Conservation (phyloP, 176 grass and related monocot genomes). For the Tillandsia leiboldiana region DNA sequence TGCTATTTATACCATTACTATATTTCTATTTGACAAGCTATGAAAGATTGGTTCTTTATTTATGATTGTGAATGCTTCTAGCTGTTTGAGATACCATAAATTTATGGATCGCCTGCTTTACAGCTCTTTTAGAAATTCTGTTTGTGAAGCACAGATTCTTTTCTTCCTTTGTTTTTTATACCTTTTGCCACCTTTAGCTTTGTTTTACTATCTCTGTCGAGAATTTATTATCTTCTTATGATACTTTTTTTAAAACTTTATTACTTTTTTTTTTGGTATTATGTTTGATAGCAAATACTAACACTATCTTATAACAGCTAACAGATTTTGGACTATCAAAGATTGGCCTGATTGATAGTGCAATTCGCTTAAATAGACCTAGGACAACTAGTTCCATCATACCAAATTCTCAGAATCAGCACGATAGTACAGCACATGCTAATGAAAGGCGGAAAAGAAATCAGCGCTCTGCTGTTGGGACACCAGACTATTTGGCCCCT, state of each 20-base stretch:
- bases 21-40: no score
- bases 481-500: conserved; percentile 40
- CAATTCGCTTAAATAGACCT: conserved; percentile 20
- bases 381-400: background rate
- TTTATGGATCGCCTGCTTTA: no score
- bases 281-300: background rate
- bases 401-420: background rate
- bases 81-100: no score
- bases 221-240: background rate
- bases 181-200: no score
- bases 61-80: no score
- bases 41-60: no score
- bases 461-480: conserved; percentile 26
- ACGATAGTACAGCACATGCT: background rate
- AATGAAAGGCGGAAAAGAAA: conserved; percentile 7
- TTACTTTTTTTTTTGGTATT: background rate
- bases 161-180: no score
- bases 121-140: no score
- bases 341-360: conserved; percentile 32
- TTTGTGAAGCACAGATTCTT: no score
- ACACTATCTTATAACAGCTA: conserved; percentile 20
- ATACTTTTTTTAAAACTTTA: background rate
- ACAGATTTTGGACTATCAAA: conserved; percentile 44
- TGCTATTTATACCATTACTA: no score
- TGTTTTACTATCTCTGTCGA: no score